phyloP scores from a whole-genome alignment of 129 eudicot genomes.

The Helianthus annuus region HanXRQr2.0-SUNRISE NC_035449.2:136318305-136318804 shows the following conservation, averaged over 20 bases:
- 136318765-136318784: too few relatives aligned
- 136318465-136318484: conserved; percentile 28
- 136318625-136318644: conserved; percentile 63
- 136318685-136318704: conserved; percentile 74
- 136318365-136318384: conserved; percentile 37
- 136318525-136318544: conserved; percentile 28
- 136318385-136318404: conserved; percentile 25
- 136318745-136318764: conserved; percentile 48
- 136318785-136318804: too few relatives aligned
- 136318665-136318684: conserved; percentile 95
- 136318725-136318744: conserved; percentile 89
- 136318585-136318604: conserved; percentile 90
- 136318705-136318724: conserved; percentile 94
- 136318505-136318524: conserved; percentile 91
- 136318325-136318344: conserved; percentile 23
- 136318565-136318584: conserved; percentile 75
- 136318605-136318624: conserved; percentile 82
- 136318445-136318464: conserved; percentile 27
- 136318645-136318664: conserved; percentile 92
- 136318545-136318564: conserved; percentile 64
- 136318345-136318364: conserved; percentile 38
- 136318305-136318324: conserved; percentile 53
- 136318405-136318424: conserved; percentile 46
- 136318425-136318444: conserved; percentile 59
- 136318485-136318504: conserved; percentile 39